Percentiles rank a stretch among this genome's conserved stretches.
Evolutionary conservation across 164 flowering plant species (phyloP).

Genomic region (Warburgia ugandensis): DNA sequence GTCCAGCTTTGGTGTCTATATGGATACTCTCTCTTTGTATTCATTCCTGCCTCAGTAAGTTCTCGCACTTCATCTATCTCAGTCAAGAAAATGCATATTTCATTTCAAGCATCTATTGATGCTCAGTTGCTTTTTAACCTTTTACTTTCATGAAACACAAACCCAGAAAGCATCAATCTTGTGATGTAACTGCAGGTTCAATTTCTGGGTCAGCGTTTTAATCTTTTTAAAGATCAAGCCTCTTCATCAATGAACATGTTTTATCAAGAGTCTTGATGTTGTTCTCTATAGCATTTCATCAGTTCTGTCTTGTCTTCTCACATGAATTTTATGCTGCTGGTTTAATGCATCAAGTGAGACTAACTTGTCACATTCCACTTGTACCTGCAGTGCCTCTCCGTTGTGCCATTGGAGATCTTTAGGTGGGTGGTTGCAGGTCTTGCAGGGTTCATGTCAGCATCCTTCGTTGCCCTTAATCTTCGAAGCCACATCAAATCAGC

Average conservation of each 20-base stretch:
- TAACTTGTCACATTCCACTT: slow-evolving; percentile 1
- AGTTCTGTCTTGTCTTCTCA: too few relatives aligned
- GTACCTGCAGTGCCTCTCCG: slow-evolving; percentile 64
- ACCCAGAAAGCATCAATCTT: background rate
- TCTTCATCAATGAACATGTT: too few relatives aligned
- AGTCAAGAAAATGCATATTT: background rate
- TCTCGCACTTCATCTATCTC: background rate
- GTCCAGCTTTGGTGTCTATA: slow-evolving; percentile 87
- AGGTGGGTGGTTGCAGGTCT: slow-evolving; percentile 91
- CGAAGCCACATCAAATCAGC: slow-evolving; percentile 80
- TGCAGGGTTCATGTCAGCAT: slow-evolving; percentile 97
- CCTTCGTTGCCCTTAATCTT: slow-evolving; percentile 89
- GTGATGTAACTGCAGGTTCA: too few relatives aligned
- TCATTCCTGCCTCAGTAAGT: slow-evolving; percentile 91
- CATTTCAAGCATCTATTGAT: background rate
- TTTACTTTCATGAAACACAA: background rate
- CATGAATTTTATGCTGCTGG: background rate
- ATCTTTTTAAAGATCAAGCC: too few relatives aligned
- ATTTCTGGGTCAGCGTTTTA: too few relatives aligned
- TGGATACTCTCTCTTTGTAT: slow-evolving; percentile 91
- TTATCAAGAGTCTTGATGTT: too few relatives aligned
- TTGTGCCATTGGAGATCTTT: slow-evolving; percentile 69
- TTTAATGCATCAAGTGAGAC: background rate
- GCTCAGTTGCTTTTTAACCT: background rate
- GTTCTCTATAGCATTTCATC: too few relatives aligned